phyloP scores from a whole-genome alignment of 257 asterid species.

The Orobanche coerulescens region DNA sequence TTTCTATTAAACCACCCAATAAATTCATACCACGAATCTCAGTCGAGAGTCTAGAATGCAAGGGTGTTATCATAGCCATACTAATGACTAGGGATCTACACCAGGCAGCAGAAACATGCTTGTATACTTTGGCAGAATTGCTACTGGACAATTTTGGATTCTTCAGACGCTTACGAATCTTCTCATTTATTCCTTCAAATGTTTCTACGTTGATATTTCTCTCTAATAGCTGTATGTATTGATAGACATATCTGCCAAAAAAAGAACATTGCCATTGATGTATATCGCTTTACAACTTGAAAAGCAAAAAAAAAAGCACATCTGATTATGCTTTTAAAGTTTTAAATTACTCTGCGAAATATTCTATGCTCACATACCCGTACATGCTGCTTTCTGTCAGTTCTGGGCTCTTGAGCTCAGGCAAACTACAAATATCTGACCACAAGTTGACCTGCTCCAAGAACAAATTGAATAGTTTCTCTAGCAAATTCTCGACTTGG shows the following conservation, averaged over 20 bases:
- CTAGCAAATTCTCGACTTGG: conserved; percentile 57
- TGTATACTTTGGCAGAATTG: conserved; percentile 62
- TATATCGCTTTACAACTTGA: background rate
- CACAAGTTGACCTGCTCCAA: conserved; percentile 83
- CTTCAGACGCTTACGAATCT: conserved; percentile 90
- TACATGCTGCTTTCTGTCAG: conserved; percentile 65
- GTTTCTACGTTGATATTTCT: conserved; percentile 67
- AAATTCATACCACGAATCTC: conserved; percentile 45
- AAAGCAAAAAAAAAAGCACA: background rate
- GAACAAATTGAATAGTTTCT: conserved; percentile 77
- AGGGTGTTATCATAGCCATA: conserved; percentile 86
- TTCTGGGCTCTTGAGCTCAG: conserved; percentile 73
- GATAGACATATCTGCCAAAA: conserved; percentile 62
- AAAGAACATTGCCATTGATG: background rate
- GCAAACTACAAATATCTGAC: conserved; percentile 79
- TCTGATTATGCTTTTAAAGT: background rate
- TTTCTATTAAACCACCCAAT: conserved; percentile 46
- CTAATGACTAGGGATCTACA: conserved; percentile 90
- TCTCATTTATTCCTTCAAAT: conserved; percentile 89
- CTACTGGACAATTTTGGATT: conserved; percentile 88
- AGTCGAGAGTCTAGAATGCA: conserved; percentile 66
- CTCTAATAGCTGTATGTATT: conserved; percentile 70
- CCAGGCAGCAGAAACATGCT: conserved; percentile 93
- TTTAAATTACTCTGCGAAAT: background rate
- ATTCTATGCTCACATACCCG: conserved; percentile 39